phyloP scores from a whole-genome alignment of 208 protist genomes.

The Trypanosoma melophagium region DNA sequence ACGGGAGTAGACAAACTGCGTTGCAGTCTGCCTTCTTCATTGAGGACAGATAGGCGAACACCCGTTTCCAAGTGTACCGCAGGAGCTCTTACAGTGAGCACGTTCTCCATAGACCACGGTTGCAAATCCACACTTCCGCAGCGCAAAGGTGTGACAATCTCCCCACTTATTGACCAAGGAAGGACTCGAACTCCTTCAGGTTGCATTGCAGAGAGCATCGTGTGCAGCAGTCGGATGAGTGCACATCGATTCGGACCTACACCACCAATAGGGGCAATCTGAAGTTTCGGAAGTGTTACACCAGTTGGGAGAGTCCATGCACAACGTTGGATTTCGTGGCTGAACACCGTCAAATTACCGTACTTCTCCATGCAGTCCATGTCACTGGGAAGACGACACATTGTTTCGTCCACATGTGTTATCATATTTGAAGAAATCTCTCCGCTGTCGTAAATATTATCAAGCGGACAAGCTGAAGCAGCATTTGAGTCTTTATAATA shows the following conservation, averaged over 20 bases:
- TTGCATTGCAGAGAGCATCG: conserved; percentile 1
- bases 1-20: not conserved
- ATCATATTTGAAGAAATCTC: not conserved
- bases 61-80: too few species aligned
- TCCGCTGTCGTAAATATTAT: not conserved
- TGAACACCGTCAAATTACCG: not conserved
- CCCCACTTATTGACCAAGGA: not conserved
- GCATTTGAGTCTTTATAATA: not conserved
- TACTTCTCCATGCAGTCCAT: not conserved
- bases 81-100: not conserved
- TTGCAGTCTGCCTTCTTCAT: not conserved
- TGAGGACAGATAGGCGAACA: not conserved
- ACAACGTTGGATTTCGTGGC: not conserved
- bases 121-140: conserved; percentile 14
- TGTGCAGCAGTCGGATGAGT: conserved; percentile 4
- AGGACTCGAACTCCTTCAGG: not conserved
- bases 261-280: not conserved
- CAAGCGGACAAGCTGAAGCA: not conserved
- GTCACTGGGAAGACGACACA: conserved; percentile 5
- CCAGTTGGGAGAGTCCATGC: not conserved
- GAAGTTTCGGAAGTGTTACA: not conserved
- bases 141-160: not conserved
- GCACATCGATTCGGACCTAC: conserved; percentile 5
- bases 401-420: not conserved
- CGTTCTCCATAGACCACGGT: conserved; percentile 1